Base-by-base conservation (phyloP, 2,329 filamentous ascomycete genomes). In the Hymenoscyphus fraxineus region DNA sequence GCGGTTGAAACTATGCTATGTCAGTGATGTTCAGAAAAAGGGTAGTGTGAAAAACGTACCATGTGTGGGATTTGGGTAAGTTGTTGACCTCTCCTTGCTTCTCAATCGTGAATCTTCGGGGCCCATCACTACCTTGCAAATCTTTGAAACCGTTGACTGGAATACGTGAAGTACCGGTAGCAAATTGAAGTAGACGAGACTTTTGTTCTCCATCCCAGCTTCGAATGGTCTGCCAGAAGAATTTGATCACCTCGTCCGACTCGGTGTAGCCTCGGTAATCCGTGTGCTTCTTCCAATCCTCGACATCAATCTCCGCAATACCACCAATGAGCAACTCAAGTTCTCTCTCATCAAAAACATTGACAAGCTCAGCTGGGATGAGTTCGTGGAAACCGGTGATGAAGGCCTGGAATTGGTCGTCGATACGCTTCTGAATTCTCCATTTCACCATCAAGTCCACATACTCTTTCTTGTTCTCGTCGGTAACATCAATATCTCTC, bases 251-350 rank as follows among this genome's bases (percentile, higher is more conserved):
- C 75, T 97, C 92, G 73, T 99, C 95, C 64, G 89, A 93, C 80
- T 99, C 95, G 10, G 96, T 97, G 83, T 99, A 99, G 62, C 95
- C 95, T 72, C 95, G 90, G 79, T 99, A 99, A 76, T 99, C 95
- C 58, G 95, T 99, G 80, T 99, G 95, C 83, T 99, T 99, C 89
- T 99, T 98, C 95, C 95, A 99, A 79, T 99, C 95, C 66, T 99
- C 95, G 16, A 99, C 94, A 74, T 99, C 95, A 71, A 99, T 99
- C 79, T 99, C 95, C n/a, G 95, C 95, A 73, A 99, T 99, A 84
- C 95, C 95, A 70, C 95, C 95, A 75, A 99, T 98, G 71, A 99
- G 84, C 71, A 99, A 81, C 79, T 99, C 95, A 58, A 99, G 83
- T 79, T 99, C 95, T 73, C 95, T 91, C 82, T 99, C 95, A 75